Conservation (phyloP, 257 asterid genomes). For the Nemophila menziesii region DNA sequence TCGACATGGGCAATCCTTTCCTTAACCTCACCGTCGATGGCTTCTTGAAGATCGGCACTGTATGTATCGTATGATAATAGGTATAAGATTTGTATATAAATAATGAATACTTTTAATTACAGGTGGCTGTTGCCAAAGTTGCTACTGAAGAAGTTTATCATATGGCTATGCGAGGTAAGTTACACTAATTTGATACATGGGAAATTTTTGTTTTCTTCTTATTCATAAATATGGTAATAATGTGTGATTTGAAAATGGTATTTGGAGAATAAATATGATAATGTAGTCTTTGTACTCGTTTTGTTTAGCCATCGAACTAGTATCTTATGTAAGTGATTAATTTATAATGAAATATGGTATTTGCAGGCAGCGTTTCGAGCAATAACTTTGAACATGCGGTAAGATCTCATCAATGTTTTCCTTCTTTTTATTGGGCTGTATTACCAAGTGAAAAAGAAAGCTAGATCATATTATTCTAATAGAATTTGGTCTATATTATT, state of each 20-base stretch:
- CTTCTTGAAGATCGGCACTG: slow-evolving; percentile 69
- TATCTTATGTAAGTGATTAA: slow-evolving; percentile 1
- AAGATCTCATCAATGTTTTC: slow-evolving; percentile 16
- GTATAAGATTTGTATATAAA: background rate
- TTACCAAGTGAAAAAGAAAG: background rate
- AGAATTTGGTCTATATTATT: slow-evolving; percentile 11
- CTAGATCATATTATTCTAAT: slow-evolving; percentile 7
- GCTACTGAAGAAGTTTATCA: slow-evolving; percentile 64
- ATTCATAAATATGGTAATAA: too few relatives aligned
- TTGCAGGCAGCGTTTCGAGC: slow-evolving; percentile 57
- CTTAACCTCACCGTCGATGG: slow-evolving; percentile 72
- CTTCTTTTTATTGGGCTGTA: background rate
- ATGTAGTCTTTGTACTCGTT: too few relatives aligned
- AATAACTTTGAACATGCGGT: slow-evolving; percentile 59
- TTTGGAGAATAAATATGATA: too few relatives aligned
- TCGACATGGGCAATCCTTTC: slow-evolving; percentile 63
- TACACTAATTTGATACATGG: background rate
- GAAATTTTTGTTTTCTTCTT: background rate
- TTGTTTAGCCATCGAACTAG: background rate
- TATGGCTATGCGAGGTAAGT: slow-evolving; percentile 41
- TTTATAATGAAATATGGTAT: slow-evolving; percentile 5
- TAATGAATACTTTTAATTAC: slow-evolving; percentile 3
- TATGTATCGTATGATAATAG: slow-evolving; percentile 11
- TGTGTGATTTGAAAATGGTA: background rate
- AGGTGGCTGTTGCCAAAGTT: slow-evolving; percentile 66